A percentile compares a stretch with the other conserved stretches of the same genome.
Evolutionary conservation across 345 rosid genomes (phyloP).

Genomic region (Chamaenerion angustifolium): DNA sequence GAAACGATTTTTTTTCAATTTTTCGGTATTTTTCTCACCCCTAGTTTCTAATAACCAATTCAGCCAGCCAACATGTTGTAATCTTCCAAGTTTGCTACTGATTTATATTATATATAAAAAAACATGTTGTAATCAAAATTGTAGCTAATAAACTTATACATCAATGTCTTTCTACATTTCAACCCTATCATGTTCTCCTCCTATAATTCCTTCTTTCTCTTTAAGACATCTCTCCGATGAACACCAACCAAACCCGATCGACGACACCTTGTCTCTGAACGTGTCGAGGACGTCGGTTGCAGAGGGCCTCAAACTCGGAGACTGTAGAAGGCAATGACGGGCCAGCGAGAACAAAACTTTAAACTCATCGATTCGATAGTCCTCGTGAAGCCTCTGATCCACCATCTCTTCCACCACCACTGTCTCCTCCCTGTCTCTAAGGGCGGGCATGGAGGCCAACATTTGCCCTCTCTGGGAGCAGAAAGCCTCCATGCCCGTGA

Average conservation of each 20-base stretch:
- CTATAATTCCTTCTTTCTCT: too few species aligned
- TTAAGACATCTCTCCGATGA: too few species aligned
- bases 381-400: constrained; percentile 42
- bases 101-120: too few species aligned
- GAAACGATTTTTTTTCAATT: too few species aligned
- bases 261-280: constrained; percentile 21
- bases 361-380: constrained; percentile 42
- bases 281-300: constrained; percentile 31
- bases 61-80: too few species aligned
- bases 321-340: constrained; percentile 32
- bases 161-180: too few species aligned
- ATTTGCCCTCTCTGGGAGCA: constrained; percentile 42
- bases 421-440: constrained; percentile 12
- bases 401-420: constrained; percentile 21
- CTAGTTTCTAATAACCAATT: too few species aligned
- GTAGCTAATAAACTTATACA: too few species aligned
- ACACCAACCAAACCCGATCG: background rate
- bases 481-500: constrained; percentile 67
- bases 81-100: too few species aligned
- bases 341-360: constrained; percentile 35
- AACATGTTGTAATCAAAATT: too few species aligned
- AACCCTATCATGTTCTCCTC: too few species aligned
- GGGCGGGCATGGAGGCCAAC: constrained; percentile 28
- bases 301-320: constrained; percentile 49
- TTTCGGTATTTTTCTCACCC: too few species aligned